phyloP scores from a whole-genome alignment of 192 early-diverging fungal genomes.

The Podila horticola region DNA sequence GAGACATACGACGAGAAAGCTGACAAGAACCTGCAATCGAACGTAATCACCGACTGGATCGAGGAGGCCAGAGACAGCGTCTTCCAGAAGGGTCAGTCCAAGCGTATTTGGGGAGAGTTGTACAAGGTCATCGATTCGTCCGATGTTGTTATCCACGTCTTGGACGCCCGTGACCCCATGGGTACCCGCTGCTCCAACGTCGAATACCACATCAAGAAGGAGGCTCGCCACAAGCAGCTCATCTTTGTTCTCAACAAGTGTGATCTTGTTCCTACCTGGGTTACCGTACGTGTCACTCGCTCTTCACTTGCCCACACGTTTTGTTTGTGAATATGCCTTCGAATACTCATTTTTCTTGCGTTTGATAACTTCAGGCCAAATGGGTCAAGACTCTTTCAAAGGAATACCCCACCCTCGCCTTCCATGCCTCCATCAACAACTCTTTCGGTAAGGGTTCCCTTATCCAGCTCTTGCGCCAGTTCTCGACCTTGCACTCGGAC shows the following conservation, averaged over 20 bases:
- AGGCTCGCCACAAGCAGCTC: slow-evolving; percentile 95
- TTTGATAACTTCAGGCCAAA: slow-evolving; percentile 66
- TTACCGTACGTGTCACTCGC: slow-evolving; percentile 73
- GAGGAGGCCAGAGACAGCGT: slow-evolving; percentile 88
- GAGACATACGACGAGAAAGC: slow-evolving; percentile 70
- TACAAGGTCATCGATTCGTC: slow-evolving; percentile 99
- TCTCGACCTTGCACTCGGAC: slow-evolving; percentile 92
- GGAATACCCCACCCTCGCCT: slow-evolving; percentile 96
- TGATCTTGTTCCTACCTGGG: slow-evolving; percentile 99
- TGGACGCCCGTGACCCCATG: slow-evolving; percentile 98
- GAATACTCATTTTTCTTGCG: slow-evolving; percentile 1
- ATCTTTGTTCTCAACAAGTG: slow-evolving; percentile 98
- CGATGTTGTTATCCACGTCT: slow-evolving; percentile 94
- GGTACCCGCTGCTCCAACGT: slow-evolving; percentile 95
- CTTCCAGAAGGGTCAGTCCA: slow-evolving; percentile 93
- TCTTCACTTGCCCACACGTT: not conserved
- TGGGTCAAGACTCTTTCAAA: slow-evolving; percentile 94
- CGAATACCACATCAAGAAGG: slow-evolving; percentile 91
- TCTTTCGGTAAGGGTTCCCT: slow-evolving; percentile 99
- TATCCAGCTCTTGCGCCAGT: slow-evolving; percentile 98
- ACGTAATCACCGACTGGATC: slow-evolving; percentile 74
- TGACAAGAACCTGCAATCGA: slow-evolving; percentile 80
- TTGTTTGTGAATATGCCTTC: not conserved
- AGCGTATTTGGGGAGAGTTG: slow-evolving; percentile 98
- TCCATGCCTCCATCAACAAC: slow-evolving; percentile 98